Conservation (phyloP, 176 grass and related monocot species). For the Phyllostachys edulis region DNA sequence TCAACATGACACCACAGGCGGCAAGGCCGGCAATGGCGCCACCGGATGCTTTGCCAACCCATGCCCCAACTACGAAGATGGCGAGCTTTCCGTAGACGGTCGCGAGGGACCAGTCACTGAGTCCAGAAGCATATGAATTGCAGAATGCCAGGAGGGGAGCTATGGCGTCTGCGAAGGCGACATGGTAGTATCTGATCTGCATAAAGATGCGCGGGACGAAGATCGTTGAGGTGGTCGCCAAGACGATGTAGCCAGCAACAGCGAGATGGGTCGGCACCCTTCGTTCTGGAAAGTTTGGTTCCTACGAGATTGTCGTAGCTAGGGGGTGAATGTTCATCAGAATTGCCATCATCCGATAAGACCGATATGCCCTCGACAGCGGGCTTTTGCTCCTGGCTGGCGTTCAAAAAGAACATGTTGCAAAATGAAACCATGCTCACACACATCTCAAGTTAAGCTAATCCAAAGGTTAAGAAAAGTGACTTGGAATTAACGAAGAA, state of each 20-base stretch:
- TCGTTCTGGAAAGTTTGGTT: constrained; percentile 9
- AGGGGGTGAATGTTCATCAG: neutral
- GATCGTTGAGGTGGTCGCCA: neutral
- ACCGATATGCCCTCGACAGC: neutral
- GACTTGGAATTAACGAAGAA: neutral
- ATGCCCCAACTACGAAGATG: constrained; percentile 28
- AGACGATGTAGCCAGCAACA: neutral
- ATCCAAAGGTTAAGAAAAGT: neutral
- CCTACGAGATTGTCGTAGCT: constrained; percentile 37
- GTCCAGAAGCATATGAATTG: constrained; percentile 39
- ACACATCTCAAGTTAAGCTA: neutral
- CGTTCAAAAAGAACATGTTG: neutral
- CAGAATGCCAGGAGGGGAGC: constrained; percentile 42
- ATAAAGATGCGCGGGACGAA: constrained; percentile 41
- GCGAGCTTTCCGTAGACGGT: constrained; percentile 46
- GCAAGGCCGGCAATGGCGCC: constrained; percentile 38
- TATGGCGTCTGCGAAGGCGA: constrained; percentile 29
- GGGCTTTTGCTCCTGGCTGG: neutral
- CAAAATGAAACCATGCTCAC: neutral
- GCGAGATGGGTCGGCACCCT: neutral
- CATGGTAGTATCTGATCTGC: constrained; percentile 40
- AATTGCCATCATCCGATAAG: neutral
- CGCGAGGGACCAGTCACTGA: constrained; percentile 47
- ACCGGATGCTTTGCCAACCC: constrained; percentile 24
- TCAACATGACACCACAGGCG: constrained; percentile 26